Base-by-base conservation (phyloP, 2,329 filamentous ascomycete species). In the Mariannaea elegans region DNA sequence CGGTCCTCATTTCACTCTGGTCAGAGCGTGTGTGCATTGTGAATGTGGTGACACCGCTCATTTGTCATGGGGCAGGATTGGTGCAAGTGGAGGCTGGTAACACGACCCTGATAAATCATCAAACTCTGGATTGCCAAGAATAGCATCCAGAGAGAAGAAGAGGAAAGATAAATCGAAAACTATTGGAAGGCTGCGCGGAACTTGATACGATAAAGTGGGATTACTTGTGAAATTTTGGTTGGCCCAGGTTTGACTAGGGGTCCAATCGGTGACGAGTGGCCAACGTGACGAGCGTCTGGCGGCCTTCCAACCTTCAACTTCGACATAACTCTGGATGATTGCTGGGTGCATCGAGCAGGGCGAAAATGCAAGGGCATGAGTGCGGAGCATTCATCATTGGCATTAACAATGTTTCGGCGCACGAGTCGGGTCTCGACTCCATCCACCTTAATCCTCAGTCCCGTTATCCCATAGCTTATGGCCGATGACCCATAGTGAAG, bases 221-320 rank as follows among this genome's bases (percentile, higher is more conserved):
- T 52, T 32, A 32, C 63, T 60, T 54, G 59, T n/a, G 59, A 64
- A 56, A 66, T 64, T 68, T 48, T 42, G 29, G 54, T 61, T 63
- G 65, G 42, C 42, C 61, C 49, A 19, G 24, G 32, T 42, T 52
- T 48, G 34, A 24, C 27, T 34, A 21, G 49, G 19, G 47, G 18
- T 12, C 64, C 58, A 69, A 62, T 58, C 41, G 27, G 46, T 50
- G 32, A 54, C 29, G 50, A 54, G 36, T 49, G 29, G 44, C 67
- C 48, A 55, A 44, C 55, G 49, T 61, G 31, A 59, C 56, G 46
- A 60, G 56, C 52, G 46, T 70, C 59, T 53, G 48, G 51, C 42
- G 42, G 46, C 47, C 67, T 66, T 69, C 67, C 39, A 69, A 61
- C 39, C 51, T 67, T 67, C 60, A 23, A 45, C 45, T 64, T 66